These are phyloP conservation scores for Cryptomeria japonica DNA, from an alignment of 75 land plant species.

Conservation along the genomic window DNA sequence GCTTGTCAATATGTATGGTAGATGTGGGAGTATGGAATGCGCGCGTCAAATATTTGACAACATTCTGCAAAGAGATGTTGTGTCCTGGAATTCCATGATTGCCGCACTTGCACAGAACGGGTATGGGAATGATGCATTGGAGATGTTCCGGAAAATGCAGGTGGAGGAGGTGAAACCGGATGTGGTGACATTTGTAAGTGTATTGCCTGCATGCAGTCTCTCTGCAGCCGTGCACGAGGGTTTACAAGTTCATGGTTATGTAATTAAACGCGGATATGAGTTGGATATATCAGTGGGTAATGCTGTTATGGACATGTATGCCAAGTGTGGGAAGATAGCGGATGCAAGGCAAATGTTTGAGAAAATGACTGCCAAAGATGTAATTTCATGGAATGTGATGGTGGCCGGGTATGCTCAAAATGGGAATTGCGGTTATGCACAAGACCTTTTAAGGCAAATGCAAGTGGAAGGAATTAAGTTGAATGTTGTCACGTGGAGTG, in stretches of 20 bases:
- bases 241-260: slow-evolving; percentile 7
- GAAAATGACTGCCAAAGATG: slow-evolving; percentile 4
- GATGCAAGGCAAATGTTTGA: slow-evolving; percentile 18
- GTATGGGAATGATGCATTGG: neutral
- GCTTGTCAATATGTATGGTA: slow-evolving; percentile 49
- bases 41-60: slow-evolving; percentile 37
- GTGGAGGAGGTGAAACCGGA: slow-evolving; percentile 1
- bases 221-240: slow-evolving; percentile 12
- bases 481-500: slow-evolving; percentile 21
- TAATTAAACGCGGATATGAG: slow-evolving; percentile 14
- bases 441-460: slow-evolving; percentile 36
- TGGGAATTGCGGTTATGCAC: slow-evolving; percentile 21
- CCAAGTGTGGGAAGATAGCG: slow-evolving; percentile 16
- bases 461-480: slow-evolving; percentile 22
- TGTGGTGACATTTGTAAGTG: slow-evolving; percentile 5
- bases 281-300: slow-evolving; percentile 9
- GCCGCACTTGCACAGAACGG: slow-evolving; percentile 17
- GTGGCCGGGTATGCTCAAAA: slow-evolving; percentile 13
- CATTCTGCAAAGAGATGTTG: slow-evolving; percentile 17
- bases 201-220: slow-evolving; percentile 13
- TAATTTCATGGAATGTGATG: slow-evolving; percentile 23
- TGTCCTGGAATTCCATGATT: slow-evolving; percentile 60
- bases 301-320: slow-evolving; percentile 20
- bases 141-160: slow-evolving; percentile 1
- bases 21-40: slow-evolving; percentile 25